Percentiles rank a stretch among this genome's conserved stretches.
phyloP scores from a whole-genome alignment of 1,284 basidiomycete genomes.

The Cryptococcus deneoformans region DNA sequence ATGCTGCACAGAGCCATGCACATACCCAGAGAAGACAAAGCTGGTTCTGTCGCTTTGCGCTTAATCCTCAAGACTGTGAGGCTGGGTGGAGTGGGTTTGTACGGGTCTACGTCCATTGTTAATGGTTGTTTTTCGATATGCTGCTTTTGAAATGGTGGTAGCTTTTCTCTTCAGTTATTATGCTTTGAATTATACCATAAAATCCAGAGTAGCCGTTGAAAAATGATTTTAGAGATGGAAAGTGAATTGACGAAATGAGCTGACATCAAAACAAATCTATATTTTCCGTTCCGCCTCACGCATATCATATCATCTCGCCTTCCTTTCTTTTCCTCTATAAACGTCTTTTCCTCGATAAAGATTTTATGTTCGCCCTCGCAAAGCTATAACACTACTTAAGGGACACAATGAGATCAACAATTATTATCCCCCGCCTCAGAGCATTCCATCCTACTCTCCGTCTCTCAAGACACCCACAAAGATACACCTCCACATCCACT shows the following conservation, averaged over 20 bases:
- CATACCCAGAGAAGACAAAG: slow-evolving; percentile 46
- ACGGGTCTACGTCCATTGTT: slow-evolving; percentile 1
- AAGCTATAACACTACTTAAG: no score
- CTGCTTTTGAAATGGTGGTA: neutral
- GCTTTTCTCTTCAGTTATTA: neutral
- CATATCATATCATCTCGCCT: neutral
- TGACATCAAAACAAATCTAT: neutral
- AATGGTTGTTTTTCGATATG: neutral
- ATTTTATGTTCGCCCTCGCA: no score
- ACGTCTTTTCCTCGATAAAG: no score
- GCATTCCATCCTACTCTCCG: neutral
- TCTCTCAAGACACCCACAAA: neutral
- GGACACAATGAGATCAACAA: no score
- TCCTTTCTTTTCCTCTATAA: no score
- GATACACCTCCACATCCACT: slow-evolving; percentile 2
- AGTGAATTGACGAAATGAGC: neutral
- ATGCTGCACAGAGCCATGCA: neutral
- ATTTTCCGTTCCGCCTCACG: neutral
- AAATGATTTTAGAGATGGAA: neutral
- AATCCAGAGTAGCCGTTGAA: neutral
- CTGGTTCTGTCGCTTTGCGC: slow-evolving; percentile 48
- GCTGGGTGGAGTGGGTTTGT: slow-evolving; percentile 3
- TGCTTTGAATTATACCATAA: neutral
- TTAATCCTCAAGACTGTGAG: slow-evolving; percentile 51
- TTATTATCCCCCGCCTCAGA: neutral